A percentile compares a stretch with the other conserved stretches of the same genome.
phyloP scores from a whole-genome alignment of 2,329 filamentous ascomycete species.

The Chaetomiaceae sp. region DNA sequence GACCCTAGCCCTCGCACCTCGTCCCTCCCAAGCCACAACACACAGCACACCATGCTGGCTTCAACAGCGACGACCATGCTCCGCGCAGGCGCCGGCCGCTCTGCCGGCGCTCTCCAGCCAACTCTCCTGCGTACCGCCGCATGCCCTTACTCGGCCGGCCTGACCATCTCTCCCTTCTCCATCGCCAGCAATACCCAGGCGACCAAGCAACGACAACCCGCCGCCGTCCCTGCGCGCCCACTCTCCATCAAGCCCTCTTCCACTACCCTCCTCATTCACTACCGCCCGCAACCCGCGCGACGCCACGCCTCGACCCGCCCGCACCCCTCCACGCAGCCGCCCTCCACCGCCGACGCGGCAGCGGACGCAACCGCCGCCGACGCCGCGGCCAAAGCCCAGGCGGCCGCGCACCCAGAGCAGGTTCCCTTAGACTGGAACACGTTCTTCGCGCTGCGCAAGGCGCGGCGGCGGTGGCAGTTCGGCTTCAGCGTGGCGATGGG shows the following conservation, averaged over 20 bases:
- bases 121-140: constrained; percentile 24
- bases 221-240: not conserved
- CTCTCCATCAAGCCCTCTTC: constrained; percentile 14
- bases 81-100: constrained; percentile 28
- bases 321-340: not conserved
- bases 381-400: constrained; percentile 23
- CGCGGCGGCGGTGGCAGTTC: constrained; percentile 76
- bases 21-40: not conserved
- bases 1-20: not conserved
- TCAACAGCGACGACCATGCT: constrained; percentile 29
- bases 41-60: constrained; percentile 26
- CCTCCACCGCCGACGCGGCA: constrained; percentile 14
- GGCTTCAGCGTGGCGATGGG: constrained; percentile 66
- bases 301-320: constrained; percentile 15
- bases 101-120: constrained; percentile 23
- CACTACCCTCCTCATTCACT: constrained; percentile 15
- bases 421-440: constrained; percentile 74
- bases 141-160: constrained; percentile 29
- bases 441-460: constrained; percentile 86
- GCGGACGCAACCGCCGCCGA: constrained; percentile 23
- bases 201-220: constrained; percentile 15
- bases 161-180: constrained; percentile 20
- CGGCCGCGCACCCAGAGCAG: constrained; percentile 28
- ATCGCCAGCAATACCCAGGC: constrained; percentile 9
- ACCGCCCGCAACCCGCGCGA: constrained; percentile 18